Conservation (phyloP, 169 alveolate genomes). For the Plasmodium vivax region DNA sequence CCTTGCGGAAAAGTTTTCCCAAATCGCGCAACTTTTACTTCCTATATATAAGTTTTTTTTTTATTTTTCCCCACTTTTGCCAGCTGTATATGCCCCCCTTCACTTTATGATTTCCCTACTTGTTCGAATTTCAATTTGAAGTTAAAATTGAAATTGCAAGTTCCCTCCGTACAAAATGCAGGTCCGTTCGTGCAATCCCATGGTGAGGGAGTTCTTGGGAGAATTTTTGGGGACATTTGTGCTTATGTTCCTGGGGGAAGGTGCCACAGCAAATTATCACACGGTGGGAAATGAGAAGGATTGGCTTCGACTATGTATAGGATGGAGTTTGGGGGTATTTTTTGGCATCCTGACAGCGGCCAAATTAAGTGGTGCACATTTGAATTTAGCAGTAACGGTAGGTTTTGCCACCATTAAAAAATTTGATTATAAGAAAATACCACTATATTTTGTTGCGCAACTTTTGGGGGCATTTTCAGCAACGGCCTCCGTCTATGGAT, state of each 20-base stretch:
- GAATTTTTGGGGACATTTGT: conserved; percentile 70
- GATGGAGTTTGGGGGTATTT: conserved; percentile 76
- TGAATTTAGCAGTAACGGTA: conserved; percentile 72
- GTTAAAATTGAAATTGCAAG: background rate
- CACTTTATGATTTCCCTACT: background rate
- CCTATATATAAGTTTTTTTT: background rate
- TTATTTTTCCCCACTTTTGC: background rate
- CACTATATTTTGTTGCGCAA: conserved; percentile 67
- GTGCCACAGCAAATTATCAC: conserved; percentile 57
- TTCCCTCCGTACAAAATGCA: conserved; percentile 12
- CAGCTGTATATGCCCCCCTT: background rate
- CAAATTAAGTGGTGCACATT: conserved; percentile 77
- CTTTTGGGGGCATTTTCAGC: conserved; percentile 72
- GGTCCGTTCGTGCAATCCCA: background rate
- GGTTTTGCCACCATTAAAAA: conserved; percentile 48
- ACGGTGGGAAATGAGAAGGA: conserved; percentile 2
- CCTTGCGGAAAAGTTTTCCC: background rate
- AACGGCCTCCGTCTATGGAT: conserved; percentile 42
- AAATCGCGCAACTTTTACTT: background rate
- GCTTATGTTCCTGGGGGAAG: conserved; percentile 74
- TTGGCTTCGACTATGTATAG: conserved; percentile 70
- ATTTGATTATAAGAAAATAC: conserved; percentile 69
- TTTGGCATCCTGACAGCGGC: conserved; percentile 67
- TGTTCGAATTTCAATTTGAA: background rate
- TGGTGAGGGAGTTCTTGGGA: conserved; percentile 48